Evolutionary conservation across 2,329 filamentous ascomycete species (phyloP).

Genomic region (Epichloe typhina): DNA sequence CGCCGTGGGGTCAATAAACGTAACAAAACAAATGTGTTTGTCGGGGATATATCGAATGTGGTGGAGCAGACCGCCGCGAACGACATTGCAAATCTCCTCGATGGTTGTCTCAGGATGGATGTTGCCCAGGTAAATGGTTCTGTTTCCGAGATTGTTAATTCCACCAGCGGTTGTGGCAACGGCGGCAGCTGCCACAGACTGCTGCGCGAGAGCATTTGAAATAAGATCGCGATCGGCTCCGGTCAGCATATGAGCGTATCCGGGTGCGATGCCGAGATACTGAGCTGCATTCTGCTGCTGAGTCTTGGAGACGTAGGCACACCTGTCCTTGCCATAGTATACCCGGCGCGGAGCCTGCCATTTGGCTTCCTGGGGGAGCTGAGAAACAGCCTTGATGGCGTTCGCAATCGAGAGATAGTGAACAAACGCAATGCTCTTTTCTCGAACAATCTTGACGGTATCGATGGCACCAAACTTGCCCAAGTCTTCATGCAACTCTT

Average conservation of each 20-base stretch:
- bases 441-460: conserved; percentile 91
- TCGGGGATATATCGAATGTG: conserved; percentile 98
- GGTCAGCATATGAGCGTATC: conserved; percentile 91
- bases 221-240: conserved; percentile 93
- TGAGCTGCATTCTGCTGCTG: conserved; percentile 98
- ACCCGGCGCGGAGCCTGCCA: conserved; percentile 94
- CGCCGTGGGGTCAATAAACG: conserved; percentile 96
- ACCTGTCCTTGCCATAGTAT: conserved; percentile 97
- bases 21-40: conserved; percentile 99
- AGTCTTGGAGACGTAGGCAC: conserved; percentile 97
- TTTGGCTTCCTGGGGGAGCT: conserved; percentile 84
- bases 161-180: conserved; percentile 94
- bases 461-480: conserved; percentile 95
- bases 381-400: conserved; percentile 93
- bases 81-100: conserved; percentile 98
- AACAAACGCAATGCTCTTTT: conserved; percentile 96
- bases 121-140: conserved; percentile 95
- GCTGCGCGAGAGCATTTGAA: conserved; percentile 88
- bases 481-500: conserved; percentile 85
- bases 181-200: conserved; percentile 91
- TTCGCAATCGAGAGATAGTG: conserved; percentile 97
- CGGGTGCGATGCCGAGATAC: conserved; percentile 91
- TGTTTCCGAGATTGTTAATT: conserved; percentile 93
- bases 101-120: conserved; percentile 98
- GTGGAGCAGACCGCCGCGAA: conserved; percentile 86